These are phyloP conservation scores for Nepenthes mirabilis DNA, from an alignment of 148 eudicot genomes.

Conservation along the genomic window DNA sequence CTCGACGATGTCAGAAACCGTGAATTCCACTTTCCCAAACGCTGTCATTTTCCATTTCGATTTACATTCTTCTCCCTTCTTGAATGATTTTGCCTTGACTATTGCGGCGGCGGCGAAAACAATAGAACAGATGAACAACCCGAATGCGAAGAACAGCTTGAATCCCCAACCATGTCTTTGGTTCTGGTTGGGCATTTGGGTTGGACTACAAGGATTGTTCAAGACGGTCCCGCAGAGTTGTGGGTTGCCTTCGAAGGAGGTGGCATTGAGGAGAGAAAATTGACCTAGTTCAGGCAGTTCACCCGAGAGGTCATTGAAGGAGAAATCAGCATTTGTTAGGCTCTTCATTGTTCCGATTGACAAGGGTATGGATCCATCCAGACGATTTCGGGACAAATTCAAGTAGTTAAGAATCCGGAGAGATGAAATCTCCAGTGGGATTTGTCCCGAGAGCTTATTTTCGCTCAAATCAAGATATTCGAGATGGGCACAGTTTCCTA, in stretches of 20 bases:
- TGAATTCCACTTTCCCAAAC: constrained; percentile 32
- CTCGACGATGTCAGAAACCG: constrained; percentile 43
- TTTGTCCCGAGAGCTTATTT: constrained; percentile 36
- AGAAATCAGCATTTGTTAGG: constrained; percentile 49
- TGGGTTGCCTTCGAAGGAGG: constrained; percentile 43
- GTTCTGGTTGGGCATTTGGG: constrained; percentile 21
- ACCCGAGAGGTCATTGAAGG: constrained; percentile 47
- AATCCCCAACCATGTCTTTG: constrained; percentile 27
- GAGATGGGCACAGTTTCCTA: constrained; percentile 32
- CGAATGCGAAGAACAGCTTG: constrained; percentile 39
- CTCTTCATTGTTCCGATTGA: constrained; percentile 41
- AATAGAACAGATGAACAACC: constrained; percentile 36
- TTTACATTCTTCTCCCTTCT: constrained; percentile 20
- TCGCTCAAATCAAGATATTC: constrained; percentile 46
- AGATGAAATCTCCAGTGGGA: constrained; percentile 34
- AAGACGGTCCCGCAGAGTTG: constrained; percentile 44
- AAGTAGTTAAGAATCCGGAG: constrained; percentile 40
- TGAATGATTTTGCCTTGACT: constrained; percentile 32
- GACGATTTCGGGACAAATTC: constrained; percentile 36
- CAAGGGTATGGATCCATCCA: constrained; percentile 32
- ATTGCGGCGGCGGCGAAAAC: constrained; percentile 46
- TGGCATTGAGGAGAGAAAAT: constrained; percentile 40
- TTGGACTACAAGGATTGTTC: constrained; percentile 30
- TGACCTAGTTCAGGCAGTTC: constrained; percentile 45
- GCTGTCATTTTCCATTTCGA: constrained; percentile 49